phyloP scores from a whole-genome alignment of 2,329 filamentous ascomycete species.

The Clonostachys rosea region DNA sequence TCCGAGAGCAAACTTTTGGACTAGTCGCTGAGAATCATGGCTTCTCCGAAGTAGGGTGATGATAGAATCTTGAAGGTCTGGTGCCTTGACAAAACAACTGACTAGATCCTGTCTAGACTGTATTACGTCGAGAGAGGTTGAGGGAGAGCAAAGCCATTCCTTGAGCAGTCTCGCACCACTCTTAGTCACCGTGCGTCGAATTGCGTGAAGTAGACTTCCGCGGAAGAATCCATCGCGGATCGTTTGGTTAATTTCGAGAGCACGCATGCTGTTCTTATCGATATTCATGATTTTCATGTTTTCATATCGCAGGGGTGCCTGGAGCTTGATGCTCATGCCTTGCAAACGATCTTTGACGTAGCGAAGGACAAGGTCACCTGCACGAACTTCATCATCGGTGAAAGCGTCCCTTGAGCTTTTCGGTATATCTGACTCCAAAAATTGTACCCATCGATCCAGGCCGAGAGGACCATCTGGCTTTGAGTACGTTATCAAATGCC shows the following conservation, averaged over 20 bases:
- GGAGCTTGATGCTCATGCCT: constrained; percentile 74
- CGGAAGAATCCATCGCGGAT: constrained; percentile 73
- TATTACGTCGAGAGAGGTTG: constrained; percentile 79
- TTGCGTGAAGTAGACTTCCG: constrained; percentile 85
- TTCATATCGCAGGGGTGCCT: constrained; percentile 73
- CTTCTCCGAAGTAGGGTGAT: constrained; percentile 65
- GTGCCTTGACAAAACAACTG: constrained; percentile 63
- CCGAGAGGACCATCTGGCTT: constrained; percentile 35
- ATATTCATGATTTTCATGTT: constrained; percentile 79
- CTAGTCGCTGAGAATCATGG: constrained; percentile 81
- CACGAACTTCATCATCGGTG: constrained; percentile 63
- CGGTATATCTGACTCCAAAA: constrained; percentile 72
- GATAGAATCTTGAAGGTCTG: constrained; percentile 66
- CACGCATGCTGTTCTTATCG: constrained; percentile 85
- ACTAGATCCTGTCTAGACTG: constrained; percentile 78
- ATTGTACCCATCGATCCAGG: constrained; percentile 64
- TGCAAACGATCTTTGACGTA: constrained; percentile 80
- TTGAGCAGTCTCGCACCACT: constrained; percentile 81
- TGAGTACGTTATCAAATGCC: constrained; percentile 72
- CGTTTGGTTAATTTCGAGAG: constrained; percentile 84
- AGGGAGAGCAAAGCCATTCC: constrained; percentile 84
- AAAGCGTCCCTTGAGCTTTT: constrained; percentile 51
- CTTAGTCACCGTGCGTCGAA: constrained; percentile 85
- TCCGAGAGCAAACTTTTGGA: constrained; percentile 91
- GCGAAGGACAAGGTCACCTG: constrained; percentile 75